These are phyloP conservation scores for Triticum monococcum DNA, from an alignment of 176 grass and related monocot species.

Conservation along the genomic window DNA sequence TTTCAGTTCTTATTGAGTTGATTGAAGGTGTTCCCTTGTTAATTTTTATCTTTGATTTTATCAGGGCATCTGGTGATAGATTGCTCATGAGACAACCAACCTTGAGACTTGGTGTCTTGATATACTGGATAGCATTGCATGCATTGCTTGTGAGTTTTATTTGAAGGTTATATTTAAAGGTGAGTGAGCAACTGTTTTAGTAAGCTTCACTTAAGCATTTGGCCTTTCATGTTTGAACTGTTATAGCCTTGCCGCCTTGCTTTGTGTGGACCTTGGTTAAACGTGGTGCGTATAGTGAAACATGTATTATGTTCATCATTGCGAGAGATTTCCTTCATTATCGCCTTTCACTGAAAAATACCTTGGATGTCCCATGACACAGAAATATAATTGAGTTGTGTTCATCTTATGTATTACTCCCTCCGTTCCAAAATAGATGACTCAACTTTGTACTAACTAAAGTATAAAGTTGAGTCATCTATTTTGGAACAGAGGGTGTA, in stretches of 20 bases:
- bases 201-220: not conserved
- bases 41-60: slow-evolving; percentile 33
- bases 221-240: not conserved
- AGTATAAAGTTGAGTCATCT: too few species aligned
- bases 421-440: too few species aligned
- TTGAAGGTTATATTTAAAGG: slow-evolving; percentile 54
- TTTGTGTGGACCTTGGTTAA: slow-evolving; percentile 8
- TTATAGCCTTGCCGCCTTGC: not conserved
- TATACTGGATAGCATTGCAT: slow-evolving; percentile 86
- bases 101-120: slow-evolving; percentile 69
- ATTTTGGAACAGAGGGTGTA: too few species aligned
- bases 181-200: slow-evolving; percentile 17
- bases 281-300: not conserved
- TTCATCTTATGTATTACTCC: not conserved
- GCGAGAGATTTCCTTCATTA: not conserved
- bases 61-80: slow-evolving; percentile 95
- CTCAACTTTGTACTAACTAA: too few species aligned
- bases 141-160: slow-evolving; percentile 92
- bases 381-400: not conserved
- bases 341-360: not conserved
- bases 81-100: slow-evolving; percentile 95
- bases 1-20: slow-evolving; percentile 28
- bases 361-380: not conserved
- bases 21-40: slow-evolving; percentile 14
- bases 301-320: slow-evolving; percentile 17